These are phyloP conservation scores for Ananas comosus DNA, from an alignment of 176 grass and related monocot species.

Conservation along the genomic window DNA sequence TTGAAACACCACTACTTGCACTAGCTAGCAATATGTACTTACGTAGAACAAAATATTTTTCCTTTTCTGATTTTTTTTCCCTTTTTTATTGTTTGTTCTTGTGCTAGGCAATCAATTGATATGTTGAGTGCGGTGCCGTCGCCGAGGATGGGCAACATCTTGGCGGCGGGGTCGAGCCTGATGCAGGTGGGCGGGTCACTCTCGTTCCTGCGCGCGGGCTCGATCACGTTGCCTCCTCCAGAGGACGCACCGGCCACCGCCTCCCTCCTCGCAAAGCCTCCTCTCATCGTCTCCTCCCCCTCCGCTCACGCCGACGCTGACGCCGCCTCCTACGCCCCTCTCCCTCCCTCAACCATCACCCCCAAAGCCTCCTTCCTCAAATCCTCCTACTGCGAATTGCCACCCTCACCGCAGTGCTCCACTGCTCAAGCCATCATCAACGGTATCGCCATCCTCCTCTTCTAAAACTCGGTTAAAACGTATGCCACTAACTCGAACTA, in stretches of 20 bases:
- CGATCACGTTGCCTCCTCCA: background rate
- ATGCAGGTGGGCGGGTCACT: background rate
- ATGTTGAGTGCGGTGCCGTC: conserved; percentile 43
- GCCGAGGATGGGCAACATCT: conserved; percentile 38
- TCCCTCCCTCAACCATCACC: background rate
- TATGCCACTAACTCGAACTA: too few relatives aligned
- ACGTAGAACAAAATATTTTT: background rate
- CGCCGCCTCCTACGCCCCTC: background rate
- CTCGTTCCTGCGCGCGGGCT: conserved; percentile 34
- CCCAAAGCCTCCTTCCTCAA: conserved; percentile 27
- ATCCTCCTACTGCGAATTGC: conserved; percentile 51
- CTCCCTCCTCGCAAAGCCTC: conserved; percentile 25
- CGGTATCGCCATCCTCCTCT: conserved; percentile 18
- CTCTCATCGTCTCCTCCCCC: conserved; percentile 21
- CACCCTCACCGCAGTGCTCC: conserved; percentile 54
- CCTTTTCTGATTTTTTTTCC: background rate
- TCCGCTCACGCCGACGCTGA: conserved; percentile 6
- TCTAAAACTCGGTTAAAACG: background rate
- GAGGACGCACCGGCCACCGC: conserved; percentile 13
- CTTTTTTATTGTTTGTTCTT: background rate
- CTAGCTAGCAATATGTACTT: background rate
- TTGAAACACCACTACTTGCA: too few relatives aligned
- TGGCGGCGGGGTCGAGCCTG: conserved; percentile 34
- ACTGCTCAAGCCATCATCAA: conserved; percentile 51
- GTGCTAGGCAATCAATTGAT: conserved; percentile 55